phyloP scores from a whole-genome alignment of 2,329 filamentous ascomycete genomes.

The Cytospora piceicola region DNA sequence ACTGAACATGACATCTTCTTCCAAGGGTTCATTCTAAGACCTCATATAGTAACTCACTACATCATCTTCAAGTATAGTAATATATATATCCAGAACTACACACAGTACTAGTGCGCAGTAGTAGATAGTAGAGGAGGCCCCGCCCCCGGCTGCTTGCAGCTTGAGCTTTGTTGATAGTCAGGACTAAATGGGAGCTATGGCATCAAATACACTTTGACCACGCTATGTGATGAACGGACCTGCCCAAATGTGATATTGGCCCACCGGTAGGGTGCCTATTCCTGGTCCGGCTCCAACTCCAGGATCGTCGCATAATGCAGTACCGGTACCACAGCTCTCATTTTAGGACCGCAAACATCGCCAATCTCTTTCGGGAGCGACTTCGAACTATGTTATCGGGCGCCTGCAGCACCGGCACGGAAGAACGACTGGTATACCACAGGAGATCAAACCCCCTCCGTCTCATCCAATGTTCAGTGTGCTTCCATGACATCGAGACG shows the following conservation, averaged over 20 bases:
- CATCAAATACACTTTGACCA: neutral
- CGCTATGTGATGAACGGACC: neutral
- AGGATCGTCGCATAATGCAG: neutral
- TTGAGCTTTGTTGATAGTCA: neutral
- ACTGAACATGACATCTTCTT: neutral
- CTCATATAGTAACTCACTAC: neutral
- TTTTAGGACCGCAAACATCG: neutral
- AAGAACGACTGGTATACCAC: constrained; percentile 8
- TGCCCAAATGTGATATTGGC: neutral
- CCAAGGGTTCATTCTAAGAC: neutral
- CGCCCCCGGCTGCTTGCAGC: neutral
- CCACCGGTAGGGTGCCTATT: neutral
- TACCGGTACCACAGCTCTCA: neutral
- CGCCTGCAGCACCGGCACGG: constrained; percentile 21
- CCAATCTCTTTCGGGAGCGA: neutral
- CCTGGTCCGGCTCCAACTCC: neutral
- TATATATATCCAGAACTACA: neutral
- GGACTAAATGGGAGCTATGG: constrained; percentile 15
- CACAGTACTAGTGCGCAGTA: neutral
- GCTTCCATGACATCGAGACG: constrained; percentile 7
- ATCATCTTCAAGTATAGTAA: no score
- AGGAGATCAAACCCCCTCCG: constrained; percentile 3
- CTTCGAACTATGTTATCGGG: neutral
- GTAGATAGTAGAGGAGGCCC: neutral
- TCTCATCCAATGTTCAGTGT: constrained; percentile 19